Base-by-base conservation (phyloP, 164 flowering plant genomes). In the Liquidambar formosana region DNA sequence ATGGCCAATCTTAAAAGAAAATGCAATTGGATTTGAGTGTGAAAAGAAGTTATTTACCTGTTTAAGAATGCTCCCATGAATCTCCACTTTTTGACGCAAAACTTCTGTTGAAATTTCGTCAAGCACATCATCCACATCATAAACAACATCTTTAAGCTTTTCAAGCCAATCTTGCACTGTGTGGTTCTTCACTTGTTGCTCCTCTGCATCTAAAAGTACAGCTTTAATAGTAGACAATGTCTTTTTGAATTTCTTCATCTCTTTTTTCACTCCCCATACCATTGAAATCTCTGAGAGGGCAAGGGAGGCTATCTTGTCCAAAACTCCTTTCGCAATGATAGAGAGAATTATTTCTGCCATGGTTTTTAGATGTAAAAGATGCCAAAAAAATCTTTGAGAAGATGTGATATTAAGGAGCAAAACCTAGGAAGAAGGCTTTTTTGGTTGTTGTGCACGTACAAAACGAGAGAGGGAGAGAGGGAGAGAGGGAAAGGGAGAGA, bases 71-170 rank as follows among this genome's bases (percentile, higher is more conserved):
- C 49, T 14, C 49, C 49, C 1, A 46, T 46, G 49, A 33, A 33
- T 59, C 44, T 59, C 21, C 18, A 0, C 44, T 3, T 33, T 59
- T 13, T 27, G 5, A n/a, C 45, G 63, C 14, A 33, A 33, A 28
- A 45, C 63, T 59, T 59, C 63, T 0, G 63, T 59, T 38, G 44
- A n/a, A 27, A 59, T 44, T 45, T 52, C 68, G 1, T 67, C 75
- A 33, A 76, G 10, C 15, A 68, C 0, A 47, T 76, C 73, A 2
- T 76, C 73, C 0, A 49, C 63, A 33, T 76, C 73, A 45, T 69
- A 69, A 6, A 46, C 48, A 0, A 57, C 56, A 1, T 64, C 73
- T 54, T 56, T 43, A 25, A 76, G 74, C 27, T 57, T 43, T 3
- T 10, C 23, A 0, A 77, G 57, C 80, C 80, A 77, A 5, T n/a